Evolutionary conservation across 495 filamentous ascomycete genomes (phyloP).

Genomic region (Trichoderma gamsii): DNA sequence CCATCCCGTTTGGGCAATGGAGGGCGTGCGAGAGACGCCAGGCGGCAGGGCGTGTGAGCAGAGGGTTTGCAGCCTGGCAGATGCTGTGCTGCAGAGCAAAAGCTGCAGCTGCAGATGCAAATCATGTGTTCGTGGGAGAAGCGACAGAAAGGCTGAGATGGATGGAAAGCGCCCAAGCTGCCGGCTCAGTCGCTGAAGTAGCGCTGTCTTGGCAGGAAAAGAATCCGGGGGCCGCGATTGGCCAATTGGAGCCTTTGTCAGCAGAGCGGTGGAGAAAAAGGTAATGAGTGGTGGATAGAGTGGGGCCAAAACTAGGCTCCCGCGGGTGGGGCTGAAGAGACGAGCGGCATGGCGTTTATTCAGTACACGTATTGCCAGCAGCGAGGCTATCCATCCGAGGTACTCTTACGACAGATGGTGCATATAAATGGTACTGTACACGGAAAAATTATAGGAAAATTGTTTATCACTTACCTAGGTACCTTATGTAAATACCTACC

Average conservation of each 20-base stretch:
- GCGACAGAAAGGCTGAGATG: background rate
- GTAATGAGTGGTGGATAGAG: background rate
- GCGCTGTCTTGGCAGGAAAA: background rate
- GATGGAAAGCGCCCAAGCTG: background rate
- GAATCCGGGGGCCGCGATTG: background rate
- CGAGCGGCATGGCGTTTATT: background rate
- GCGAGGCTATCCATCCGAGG: background rate
- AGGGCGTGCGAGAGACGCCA: background rate
- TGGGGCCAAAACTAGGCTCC: conserved; percentile 9
- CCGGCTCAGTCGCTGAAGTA: too few relatives aligned
- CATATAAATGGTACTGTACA: too few relatives aligned
- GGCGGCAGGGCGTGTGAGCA: background rate
- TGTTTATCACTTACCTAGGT: too few relatives aligned
- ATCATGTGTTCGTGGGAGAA: too few relatives aligned
- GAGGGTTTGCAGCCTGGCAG: background rate
- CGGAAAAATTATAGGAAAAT: too few relatives aligned
- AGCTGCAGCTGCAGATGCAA: too few relatives aligned
- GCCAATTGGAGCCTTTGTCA: background rate
- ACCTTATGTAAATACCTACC: too few relatives aligned
- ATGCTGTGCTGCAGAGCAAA: background rate
- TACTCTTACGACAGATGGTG: too few relatives aligned
- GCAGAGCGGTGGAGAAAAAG: background rate
- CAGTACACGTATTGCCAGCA: background rate
- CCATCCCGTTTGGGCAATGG: background rate
- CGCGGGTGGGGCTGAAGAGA: conserved; percentile 3